These are phyloP conservation scores for Clarireedia monteithiana DNA, from an alignment of 2,329 filamentous ascomycete genomes.

Conservation along the genomic window DNA sequence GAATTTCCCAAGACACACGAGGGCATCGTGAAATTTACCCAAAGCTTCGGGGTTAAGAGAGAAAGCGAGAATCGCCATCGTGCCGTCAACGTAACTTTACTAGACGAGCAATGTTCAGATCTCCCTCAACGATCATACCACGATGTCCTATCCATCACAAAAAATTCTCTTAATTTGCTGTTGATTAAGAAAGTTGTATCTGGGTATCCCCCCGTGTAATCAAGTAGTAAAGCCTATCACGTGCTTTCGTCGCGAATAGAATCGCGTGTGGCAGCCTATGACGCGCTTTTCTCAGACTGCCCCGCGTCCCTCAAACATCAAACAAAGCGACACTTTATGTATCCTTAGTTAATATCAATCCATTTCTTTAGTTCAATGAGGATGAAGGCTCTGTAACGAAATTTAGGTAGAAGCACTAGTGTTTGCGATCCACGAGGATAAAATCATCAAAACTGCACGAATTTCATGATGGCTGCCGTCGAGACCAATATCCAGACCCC, in stretches of 20 bases:
- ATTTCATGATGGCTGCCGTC: conserved; percentile 1
- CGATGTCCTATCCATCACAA: not conserved
- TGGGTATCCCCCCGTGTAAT: too few species aligned
- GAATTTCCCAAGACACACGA: conserved; percentile 71
- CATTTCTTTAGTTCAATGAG: not conserved
- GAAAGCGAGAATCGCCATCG: conserved; percentile 61
- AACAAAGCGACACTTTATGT: not conserved
- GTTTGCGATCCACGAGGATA: not conserved
- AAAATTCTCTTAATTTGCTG: not conserved
- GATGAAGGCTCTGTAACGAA: not conserved
- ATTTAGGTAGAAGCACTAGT: not conserved
- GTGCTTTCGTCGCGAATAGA: not conserved
- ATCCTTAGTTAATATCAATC: not conserved
- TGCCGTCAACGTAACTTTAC: not conserved
- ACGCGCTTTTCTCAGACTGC: not conserved
- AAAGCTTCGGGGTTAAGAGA: conserved; percentile 68
- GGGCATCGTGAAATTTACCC: conserved; percentile 60
- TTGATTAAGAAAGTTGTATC: not conserved
- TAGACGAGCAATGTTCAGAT: not conserved
- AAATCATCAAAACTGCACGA: not conserved
- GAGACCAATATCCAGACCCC: not conserved
- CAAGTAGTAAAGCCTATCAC: not conserved
- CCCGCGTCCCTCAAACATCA: not conserved
- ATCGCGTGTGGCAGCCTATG: not conserved
- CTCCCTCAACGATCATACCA: not conserved